These are phyloP conservation scores for Aspergillus chevalieri DNA, from an alignment of 2,329 filamentous ascomycete genomes.

Conservation along the genomic window DNA sequence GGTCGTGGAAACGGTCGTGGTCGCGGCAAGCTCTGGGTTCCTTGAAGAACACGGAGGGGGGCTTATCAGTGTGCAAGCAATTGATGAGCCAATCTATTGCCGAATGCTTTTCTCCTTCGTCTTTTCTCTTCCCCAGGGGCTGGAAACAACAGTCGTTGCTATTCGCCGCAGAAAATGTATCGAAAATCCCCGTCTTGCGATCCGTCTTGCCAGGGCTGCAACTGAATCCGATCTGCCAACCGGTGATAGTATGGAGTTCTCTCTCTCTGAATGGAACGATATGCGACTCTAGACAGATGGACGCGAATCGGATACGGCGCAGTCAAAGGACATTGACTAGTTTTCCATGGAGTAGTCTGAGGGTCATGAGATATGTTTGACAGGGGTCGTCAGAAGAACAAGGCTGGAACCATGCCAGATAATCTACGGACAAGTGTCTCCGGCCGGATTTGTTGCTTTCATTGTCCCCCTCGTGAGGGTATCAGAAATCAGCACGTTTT, in stretches of 20 bases:
- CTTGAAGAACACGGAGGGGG: constrained; percentile 25
- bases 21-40: constrained; percentile 41
- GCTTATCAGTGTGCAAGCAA: constrained; percentile 10
- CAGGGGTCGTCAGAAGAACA: too few species aligned
- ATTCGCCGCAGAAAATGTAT: constrained; percentile 12
- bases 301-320: constrained; percentile 13
- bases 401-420: too few species aligned
- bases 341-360: background rate
- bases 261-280: background rate
- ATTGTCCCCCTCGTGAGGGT: too few species aligned
- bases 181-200: constrained; percentile 3
- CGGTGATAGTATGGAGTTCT: constrained; percentile 9
- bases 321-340: background rate
- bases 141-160: constrained; percentile 16
- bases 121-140: constrained; percentile 2
- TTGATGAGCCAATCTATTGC: constrained; percentile 18
- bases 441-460: too few species aligned
- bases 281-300: constrained; percentile 2
- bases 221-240: constrained; percentile 8
- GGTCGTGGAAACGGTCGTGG: constrained; percentile 33
- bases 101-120: constrained; percentile 1
- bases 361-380: too few species aligned
- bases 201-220: background rate
- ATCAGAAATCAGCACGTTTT: too few species aligned
- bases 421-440: too few species aligned